Base-by-base conservation (phyloP, 2,329 filamentous ascomycete genomes). In the Cryphonectria carpinicola region DNA sequence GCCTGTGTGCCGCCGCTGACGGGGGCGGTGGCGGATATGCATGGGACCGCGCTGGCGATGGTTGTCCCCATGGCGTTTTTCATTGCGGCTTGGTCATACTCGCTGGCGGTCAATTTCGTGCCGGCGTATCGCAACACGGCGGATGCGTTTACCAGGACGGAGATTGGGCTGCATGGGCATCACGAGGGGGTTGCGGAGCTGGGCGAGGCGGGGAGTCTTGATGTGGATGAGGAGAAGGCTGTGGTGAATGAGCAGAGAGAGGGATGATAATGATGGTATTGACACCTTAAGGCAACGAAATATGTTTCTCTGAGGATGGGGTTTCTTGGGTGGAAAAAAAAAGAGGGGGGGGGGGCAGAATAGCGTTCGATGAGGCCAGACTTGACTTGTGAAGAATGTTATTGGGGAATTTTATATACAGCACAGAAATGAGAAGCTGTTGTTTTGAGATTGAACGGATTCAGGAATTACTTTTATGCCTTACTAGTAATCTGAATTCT, bases 1-100 rank as follows among this genome's bases (percentile, higher is more conserved):
- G 92, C 93, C 2, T 86, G 88, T 43, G 91, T 95, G 10, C 93
- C 93, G 0, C 90, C 93, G 0, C 83, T 95, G 43, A 87, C 91
- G 2, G 92, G 92, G 46, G 87, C 85, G 11, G 91, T 90, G 1
- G 88, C 91, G 6, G 92, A 95, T 76, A 77, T 81, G 69, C 83
- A 89, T 71, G 81, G 85, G 58, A 91, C 89, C 3, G 87, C 85
- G 0, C 81, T 87, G 54, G 87, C 89, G 6, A 92, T 93, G 88
- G 82, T 89, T 13, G 90, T 94, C 1, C 91, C 91, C 0, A 76
- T 92, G 56, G 75, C 76, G 66, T 90, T 91, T 75, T 88, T 91
- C 77, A 78, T 88, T 8, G 82, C 81, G 3, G 86, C 88, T 0
- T 85, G 82, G 83, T 81, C 84, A 0, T 91, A 91, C 72, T 84